Evolutionary conservation across 129 eudicot genomes (phyloP).

Genomic region (Cynara cardunculus): DNA sequence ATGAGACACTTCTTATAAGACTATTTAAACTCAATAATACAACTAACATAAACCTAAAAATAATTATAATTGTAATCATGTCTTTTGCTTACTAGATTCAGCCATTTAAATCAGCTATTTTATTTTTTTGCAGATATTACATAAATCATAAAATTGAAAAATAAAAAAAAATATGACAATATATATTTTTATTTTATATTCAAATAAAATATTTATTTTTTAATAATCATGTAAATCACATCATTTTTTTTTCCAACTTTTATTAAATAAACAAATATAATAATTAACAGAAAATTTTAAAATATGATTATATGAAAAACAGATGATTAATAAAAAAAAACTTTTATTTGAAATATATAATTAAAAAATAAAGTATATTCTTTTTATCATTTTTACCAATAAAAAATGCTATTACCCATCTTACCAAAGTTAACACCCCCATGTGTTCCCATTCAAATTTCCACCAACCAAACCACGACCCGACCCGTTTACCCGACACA

Average conservation of each 20-base stretch:
- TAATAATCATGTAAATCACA: background rate
- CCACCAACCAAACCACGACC: slow-evolving; percentile 24
- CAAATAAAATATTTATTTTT: background rate
- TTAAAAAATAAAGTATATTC: slow-evolving; percentile 12
- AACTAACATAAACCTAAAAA: background rate
- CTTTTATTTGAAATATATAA: slow-evolving; percentile 17
- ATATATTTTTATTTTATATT: background rate
- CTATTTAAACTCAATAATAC: background rate
- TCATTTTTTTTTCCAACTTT: background rate
- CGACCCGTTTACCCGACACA: slow-evolving; percentile 17
- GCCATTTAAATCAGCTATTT: background rate
- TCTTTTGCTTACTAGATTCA: background rate
- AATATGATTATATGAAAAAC: background rate
- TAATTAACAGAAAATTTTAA: background rate
- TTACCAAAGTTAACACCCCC: slow-evolving; percentile 21
- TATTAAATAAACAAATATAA: background rate
- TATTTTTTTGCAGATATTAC: background rate
- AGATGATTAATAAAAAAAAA: background rate
- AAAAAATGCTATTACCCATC: slow-evolving; percentile 25
- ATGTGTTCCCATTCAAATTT: slow-evolving; percentile 17
- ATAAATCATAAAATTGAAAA: background rate
- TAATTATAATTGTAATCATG: background rate
- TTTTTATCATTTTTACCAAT: slow-evolving; percentile 5
- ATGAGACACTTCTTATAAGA: background rate
- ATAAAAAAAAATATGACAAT: background rate